Percentiles rank a stretch among this genome's conserved stretches.
These are phyloP conservation scores for Stagonosporopsis vannaccii DNA, from an alignment of 2,329 filamentous ascomycete genomes.

Conservation along the genomic window DNA sequence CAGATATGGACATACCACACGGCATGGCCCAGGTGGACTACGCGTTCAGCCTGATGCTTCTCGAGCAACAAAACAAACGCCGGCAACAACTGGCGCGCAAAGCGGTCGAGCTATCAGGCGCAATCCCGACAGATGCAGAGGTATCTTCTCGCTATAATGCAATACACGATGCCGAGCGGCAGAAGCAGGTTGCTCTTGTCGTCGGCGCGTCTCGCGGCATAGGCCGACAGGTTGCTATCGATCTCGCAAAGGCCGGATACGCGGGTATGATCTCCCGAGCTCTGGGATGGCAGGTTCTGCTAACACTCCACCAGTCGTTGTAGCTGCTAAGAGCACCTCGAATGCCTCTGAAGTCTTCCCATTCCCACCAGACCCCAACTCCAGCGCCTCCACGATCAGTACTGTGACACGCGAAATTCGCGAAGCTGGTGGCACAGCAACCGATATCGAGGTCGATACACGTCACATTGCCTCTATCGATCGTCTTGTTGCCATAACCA, in stretches of 20 bases:
- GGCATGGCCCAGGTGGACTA: conserved; percentile 1
- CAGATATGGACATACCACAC: neutral
- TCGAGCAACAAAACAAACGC: neutral
- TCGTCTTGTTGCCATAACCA: conserved; percentile 52
- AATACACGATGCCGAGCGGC: neutral
- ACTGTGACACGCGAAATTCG: conserved; percentile 79
- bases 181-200: conserved; percentile 69
- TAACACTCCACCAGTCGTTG: conserved; percentile 61
- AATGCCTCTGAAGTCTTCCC: conserved; percentile 63
- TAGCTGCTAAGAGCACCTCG: conserved; percentile 78
- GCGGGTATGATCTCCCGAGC: conserved; percentile 59
- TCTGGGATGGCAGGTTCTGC: neutral
- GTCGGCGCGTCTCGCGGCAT: conserved; percentile 82
- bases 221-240: conserved; percentile 79
- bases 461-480: conserved; percentile 60
- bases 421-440: conserved; percentile 68
- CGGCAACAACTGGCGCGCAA: neutral
- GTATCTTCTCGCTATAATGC: conserved; percentile 9
- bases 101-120: conserved; percentile 1
- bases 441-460: conserved; percentile 74
- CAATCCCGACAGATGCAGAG: neutral
- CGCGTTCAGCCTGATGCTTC: neutral
- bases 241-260: conserved; percentile 75
- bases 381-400: conserved; percentile 75
- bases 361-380: conserved; percentile 81